phyloP scores from a whole-genome alignment of 2,329 filamentous ascomycete genomes.

The Colletotrichum phormii region DNA sequence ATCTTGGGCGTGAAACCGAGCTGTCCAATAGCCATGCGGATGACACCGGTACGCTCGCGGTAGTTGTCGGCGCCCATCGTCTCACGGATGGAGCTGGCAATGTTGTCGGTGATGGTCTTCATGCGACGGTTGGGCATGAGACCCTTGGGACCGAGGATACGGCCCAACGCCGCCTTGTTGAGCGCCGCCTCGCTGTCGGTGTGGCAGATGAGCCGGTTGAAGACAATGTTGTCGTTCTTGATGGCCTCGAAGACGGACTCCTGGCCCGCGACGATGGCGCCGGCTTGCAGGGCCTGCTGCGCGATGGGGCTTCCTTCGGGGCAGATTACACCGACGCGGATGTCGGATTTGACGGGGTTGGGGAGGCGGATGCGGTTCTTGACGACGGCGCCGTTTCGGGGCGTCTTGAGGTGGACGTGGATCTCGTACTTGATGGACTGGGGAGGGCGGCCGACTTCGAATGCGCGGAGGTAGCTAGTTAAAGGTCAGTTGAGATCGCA shows the following conservation, averaged over 20 bases:
- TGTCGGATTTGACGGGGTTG: slow-evolving; percentile 88
- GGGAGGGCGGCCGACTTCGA: slow-evolving; percentile 87
- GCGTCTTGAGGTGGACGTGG: slow-evolving; percentile 82
- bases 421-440: slow-evolving; percentile 87
- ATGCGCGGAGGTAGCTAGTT: slow-evolving; percentile 87
- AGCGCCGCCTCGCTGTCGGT: slow-evolving; percentile 80
- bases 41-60: slow-evolving; percentile 84
- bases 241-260: slow-evolving; percentile 87
- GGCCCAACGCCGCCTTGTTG: slow-evolving; percentile 83
- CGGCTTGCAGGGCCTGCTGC: slow-evolving; percentile 79
- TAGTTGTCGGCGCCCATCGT: slow-evolving; percentile 89
- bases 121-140: slow-evolving; percentile 92
- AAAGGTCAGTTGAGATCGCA: slow-evolving; percentile 20
- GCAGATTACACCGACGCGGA: slow-evolving; percentile 90
- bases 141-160: slow-evolving; percentile 86
- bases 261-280: slow-evolving; percentile 87
- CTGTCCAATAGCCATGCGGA: slow-evolving; percentile 92
- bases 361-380: slow-evolving; percentile 90
- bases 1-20: slow-evolving; percentile 89
- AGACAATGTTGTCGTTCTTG: slow-evolving; percentile 79
- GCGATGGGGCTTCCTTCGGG: slow-evolving; percentile 82
- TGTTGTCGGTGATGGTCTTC: slow-evolving; percentile 88
- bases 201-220: slow-evolving; percentile 92
- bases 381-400: slow-evolving; percentile 87
- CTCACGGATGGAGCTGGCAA: slow-evolving; percentile 79